These are phyloP conservation scores for Microsporum audouinii DNA, from an alignment of 2,329 filamentous ascomycete species.

Conservation along the genomic window DNA sequence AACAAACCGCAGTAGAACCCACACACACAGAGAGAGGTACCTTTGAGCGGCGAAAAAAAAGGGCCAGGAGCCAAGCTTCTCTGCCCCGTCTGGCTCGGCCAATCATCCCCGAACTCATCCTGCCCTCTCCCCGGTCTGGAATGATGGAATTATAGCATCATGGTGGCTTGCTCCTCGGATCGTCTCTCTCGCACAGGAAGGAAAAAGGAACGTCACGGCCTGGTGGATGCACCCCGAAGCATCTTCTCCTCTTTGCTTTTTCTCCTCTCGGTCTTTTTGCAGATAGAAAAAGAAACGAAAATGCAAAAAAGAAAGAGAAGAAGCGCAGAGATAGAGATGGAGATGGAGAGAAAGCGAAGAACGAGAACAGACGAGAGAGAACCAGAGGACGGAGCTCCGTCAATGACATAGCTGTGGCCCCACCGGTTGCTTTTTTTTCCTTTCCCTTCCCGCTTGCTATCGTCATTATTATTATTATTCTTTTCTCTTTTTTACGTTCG, in stretches of 20 bases:
- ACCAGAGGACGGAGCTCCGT: neutral
- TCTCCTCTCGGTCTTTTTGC: neutral
- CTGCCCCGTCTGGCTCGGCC: neutral
- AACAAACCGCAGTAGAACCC: neutral
- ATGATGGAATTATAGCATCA: neutral
- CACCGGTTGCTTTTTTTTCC: slow-evolving; percentile 1
- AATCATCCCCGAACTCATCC: neutral
- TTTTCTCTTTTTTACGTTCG: neutral
- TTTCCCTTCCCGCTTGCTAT: neutral
- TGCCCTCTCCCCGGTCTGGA: neutral
- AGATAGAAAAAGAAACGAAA: neutral
- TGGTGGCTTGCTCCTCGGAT: neutral
- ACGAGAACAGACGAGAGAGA: neutral
- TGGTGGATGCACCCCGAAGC: slow-evolving; percentile 1
- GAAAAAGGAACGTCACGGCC: neutral
- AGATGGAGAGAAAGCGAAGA: neutral
- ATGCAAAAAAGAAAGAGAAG: neutral
- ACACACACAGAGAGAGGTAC: neutral
- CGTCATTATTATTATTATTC: neutral
- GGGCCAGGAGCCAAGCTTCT: neutral
- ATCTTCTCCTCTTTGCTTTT: neutral
- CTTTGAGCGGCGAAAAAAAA: neutral
- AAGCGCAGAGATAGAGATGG: neutral
- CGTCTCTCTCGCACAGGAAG: neutral
- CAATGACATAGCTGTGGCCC: neutral